Conservation (phyloP, 768 basidiomycete genomes). For the Mycena indigotica region DNA sequence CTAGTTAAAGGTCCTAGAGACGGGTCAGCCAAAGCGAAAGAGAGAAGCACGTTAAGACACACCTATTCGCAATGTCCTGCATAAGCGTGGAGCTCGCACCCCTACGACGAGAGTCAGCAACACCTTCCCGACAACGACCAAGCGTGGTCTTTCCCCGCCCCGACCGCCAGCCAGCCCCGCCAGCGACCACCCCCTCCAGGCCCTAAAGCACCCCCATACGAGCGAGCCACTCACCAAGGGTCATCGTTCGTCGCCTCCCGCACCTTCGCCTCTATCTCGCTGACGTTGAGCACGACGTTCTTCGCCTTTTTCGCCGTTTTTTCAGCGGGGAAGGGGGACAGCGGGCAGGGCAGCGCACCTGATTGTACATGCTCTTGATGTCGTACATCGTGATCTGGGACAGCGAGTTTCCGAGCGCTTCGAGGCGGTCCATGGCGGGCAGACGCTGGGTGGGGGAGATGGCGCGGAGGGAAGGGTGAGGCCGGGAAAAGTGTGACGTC, state of each 20-base stretch:
- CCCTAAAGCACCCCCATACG: background rate
- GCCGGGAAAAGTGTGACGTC: too few relatives aligned
- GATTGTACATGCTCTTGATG: constrained; percentile 92
- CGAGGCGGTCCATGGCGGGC: constrained; percentile 72
- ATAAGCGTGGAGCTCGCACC: constrained; percentile 97
- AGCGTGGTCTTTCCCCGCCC: background rate
- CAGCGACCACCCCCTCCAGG: background rate
- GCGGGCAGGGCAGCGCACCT: constrained; percentile 50
- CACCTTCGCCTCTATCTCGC: constrained; percentile 97
- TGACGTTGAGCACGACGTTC: constrained; percentile 94
- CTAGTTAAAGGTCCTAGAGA: constrained; percentile 92
- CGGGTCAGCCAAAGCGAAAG: background rate
- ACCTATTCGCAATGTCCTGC: constrained; percentile 99
- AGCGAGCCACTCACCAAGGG: constrained; percentile 69
- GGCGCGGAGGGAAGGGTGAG: too few relatives aligned
- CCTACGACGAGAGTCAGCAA: constrained; percentile 48
- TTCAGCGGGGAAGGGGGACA: too few relatives aligned
- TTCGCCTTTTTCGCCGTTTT: too few relatives aligned
- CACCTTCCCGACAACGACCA: background rate
- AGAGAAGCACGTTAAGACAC: constrained; percentile 14
- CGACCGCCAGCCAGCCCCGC: background rate
- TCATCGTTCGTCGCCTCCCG: constrained; percentile 97
- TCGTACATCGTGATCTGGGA: constrained; percentile 91
- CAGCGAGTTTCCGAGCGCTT: constrained; percentile 71
- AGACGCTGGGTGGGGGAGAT: background rate